Conservation (phyloP, 805 yeast genomes). For the Metschnikowia cerradonensis region DNA sequence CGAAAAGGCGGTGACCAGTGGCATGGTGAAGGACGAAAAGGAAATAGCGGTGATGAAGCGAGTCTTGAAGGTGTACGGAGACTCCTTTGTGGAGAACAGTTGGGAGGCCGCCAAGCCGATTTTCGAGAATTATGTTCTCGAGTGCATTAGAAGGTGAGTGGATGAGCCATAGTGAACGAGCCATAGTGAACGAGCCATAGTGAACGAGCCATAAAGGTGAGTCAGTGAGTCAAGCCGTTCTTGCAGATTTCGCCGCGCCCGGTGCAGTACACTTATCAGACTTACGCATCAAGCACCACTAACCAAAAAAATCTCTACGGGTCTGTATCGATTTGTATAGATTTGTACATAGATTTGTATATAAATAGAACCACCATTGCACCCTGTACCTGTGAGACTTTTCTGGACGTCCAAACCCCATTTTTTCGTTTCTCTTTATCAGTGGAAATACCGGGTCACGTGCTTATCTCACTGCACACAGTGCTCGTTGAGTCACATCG, state of each 20-base stretch:
- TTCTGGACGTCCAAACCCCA: neutral
- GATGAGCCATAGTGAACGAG: too few relatives aligned
- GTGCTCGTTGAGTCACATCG: constrained; percentile 1
- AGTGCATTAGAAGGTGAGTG: constrained; percentile 7
- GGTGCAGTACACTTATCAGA: neutral
- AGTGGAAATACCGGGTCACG: neutral
- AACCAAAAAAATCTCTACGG: too few relatives aligned
- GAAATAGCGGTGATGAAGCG: constrained; percentile 41
- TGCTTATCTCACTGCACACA: constrained; percentile 3
- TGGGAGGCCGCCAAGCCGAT: constrained; percentile 28
- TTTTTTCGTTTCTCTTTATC: neutral
- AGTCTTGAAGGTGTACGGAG: constrained; percentile 48
- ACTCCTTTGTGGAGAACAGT: constrained; percentile 36
- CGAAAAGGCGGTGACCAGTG: constrained; percentile 43
- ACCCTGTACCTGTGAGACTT: neutral
- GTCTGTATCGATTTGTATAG: too few relatives aligned
- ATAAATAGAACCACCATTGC: neutral
- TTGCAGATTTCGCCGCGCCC: constrained; percentile 1
- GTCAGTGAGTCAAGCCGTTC: neutral
- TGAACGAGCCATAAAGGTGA: too few relatives aligned
- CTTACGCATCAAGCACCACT: neutral
- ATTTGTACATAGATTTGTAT: neutral
- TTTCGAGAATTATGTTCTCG: constrained; percentile 30
- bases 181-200: too few relatives aligned
- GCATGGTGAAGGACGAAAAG: constrained; percentile 32